These are phyloP conservation scores for Clavispora fructus DNA, from an alignment of 805 yeast genomes.

Conservation along the genomic window DNA sequence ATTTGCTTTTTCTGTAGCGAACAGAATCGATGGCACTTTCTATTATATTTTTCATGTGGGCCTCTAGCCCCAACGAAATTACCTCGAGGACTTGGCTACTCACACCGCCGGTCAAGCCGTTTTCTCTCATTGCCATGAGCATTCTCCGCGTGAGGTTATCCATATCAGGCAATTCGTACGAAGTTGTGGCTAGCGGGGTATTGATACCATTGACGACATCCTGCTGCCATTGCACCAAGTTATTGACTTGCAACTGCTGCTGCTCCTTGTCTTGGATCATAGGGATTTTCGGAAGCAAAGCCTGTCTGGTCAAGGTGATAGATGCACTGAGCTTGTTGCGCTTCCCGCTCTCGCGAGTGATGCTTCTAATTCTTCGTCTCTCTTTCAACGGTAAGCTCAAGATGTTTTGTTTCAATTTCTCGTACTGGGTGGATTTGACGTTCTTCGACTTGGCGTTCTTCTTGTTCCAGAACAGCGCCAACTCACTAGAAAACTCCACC, in stretches of 20 bases:
- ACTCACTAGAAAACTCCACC: slow-evolving; percentile 43
- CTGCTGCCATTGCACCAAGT: slow-evolving; percentile 81
- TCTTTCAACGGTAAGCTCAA: slow-evolving; percentile 83
- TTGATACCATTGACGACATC: slow-evolving; percentile 84
- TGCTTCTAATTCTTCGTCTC: slow-evolving; percentile 75
- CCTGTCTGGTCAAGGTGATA: slow-evolving; percentile 64
- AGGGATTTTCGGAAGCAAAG: slow-evolving; percentile 81
- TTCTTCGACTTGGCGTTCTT: slow-evolving; percentile 42
- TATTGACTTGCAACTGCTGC: slow-evolving; percentile 40
- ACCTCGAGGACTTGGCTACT: slow-evolving; percentile 75
- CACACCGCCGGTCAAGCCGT: slow-evolving; percentile 81
- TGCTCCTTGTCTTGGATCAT: slow-evolving; percentile 50
- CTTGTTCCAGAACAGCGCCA: slow-evolving; percentile 44
- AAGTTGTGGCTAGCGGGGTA: slow-evolving; percentile 72
- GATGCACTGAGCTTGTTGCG: slow-evolving; percentile 66
- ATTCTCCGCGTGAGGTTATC: slow-evolving; percentile 64
- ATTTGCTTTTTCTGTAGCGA: slow-evolving; percentile 50
- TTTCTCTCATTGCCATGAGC: slow-evolving; percentile 80
- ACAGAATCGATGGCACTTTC: slow-evolving; percentile 73
- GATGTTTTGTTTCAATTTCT: slow-evolving; percentile 76
- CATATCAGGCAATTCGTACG: slow-evolving; percentile 76
- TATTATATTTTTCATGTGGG: slow-evolving; percentile 66
- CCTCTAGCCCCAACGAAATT: slow-evolving; percentile 73
- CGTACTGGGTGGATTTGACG: slow-evolving; percentile 66
- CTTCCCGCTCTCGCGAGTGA: slow-evolving; percentile 79